Evolutionary conservation across 345 rosid species (phyloP), one percentile per base, ranked within the genome.

Genomic region (Hibiscus trionum): DNA sequence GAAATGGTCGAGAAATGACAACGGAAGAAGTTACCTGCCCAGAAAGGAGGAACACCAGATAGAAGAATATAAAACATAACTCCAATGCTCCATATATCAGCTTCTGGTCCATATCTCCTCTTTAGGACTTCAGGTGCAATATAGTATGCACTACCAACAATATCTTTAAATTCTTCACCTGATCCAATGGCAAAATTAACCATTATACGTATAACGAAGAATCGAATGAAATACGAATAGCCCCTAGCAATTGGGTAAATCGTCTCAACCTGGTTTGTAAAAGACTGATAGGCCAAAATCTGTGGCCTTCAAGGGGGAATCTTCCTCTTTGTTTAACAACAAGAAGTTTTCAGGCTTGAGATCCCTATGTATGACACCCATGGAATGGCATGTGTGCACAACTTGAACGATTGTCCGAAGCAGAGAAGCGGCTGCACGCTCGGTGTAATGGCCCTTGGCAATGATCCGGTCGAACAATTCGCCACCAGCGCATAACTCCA

Each of bases 141-240:
- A 83, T 93, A 93, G 74, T 93, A 93, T 53, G 98, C 98, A 49
- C 97, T 93, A 0, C 98, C 98, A 49, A 93, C 98, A 31, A 93
- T 88, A 16, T 93, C 98, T 76, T 91, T 89, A 61, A 89, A 91
- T 27, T 83, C 89, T 16, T 93, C 98, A 71, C 97, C 97, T 89
- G 87, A 44, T 12, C 4, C 35, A 2, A 27, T 17, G 55, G 55
- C 17, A 14, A 50, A 50, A 50, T 39, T 42, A 50, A 50, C n/a
- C n/a, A 50, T 50, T 50, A 50, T 4, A 15, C 4, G 14, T 50
- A 15, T 14, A 14, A 50, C 19, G 6, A 50, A 4, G 16, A 12
- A 50, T 15, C 55, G 7, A 14, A 50, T 50, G 17, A 50, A 50
- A 50, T 50, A 16, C 1, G 55, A 50, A 50, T 5, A 50, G 14